Base-by-base conservation (phyloP, 345 rosid genomes). In the Erucastrum elatum region DNA sequence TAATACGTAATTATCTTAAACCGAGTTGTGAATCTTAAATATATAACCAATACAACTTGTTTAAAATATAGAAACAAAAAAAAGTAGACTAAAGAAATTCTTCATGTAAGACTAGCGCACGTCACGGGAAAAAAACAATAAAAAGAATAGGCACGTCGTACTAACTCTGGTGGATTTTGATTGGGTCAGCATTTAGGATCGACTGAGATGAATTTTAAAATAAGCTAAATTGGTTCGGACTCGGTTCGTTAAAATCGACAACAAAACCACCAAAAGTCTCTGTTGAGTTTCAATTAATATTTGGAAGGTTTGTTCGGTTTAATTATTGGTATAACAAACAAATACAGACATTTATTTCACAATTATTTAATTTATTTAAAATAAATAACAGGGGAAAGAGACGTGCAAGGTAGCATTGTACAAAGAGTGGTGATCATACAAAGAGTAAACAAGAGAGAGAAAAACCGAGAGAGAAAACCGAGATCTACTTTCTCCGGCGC, bases 291-390 rank as follows among this genome's bases (percentile, higher is more conserved):
- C n/a, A 59, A 59, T 25, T 9, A 59, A 59, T 12, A 44, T 12
- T 25, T 25, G 29, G 72, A 64, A 77, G 71, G 76, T 65, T 77
- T 11, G 76, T 55, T 77, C 9, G 72, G 72, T 78, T 64, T 66
- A 66, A 65, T 37, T 60, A 68, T 63, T 51, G 58, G 75, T 70
- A 62, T 39, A 69, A 61, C 62, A 26, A 61, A 68, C 8, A 61
- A 44, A 59, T 33, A 35, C 63, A 62, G 55, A 69, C 80, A 76
- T 76, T 70, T 35, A 76, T 76, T 70, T 35, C 68, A 49, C 13
- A 31, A 41, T 8, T 41, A 10, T 41, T 41, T 10, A 2, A 9
- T 9, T 10, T 41, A 41, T 10, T 2, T 8, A 33, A 37, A 37
- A 37, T 9, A 41, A 9, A 9, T 41, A 41, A 41, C 3, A 41